These are phyloP conservation scores for Nosema granulosis DNA, from an alignment of 371 early-diverging fungal genomes.

Conservation along the genomic window DNA sequence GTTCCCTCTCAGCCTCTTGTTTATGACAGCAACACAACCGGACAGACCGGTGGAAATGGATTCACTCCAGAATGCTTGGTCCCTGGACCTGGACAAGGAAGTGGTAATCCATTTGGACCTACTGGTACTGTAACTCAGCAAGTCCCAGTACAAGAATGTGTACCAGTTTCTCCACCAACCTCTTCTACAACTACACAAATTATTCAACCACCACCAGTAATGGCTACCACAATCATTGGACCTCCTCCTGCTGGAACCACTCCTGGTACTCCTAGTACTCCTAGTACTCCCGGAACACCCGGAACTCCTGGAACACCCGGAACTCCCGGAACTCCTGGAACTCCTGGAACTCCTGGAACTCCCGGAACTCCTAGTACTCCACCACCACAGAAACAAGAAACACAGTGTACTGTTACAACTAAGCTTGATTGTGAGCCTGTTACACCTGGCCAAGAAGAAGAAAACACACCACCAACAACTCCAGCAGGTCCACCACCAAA, in stretches of 20 bases:
- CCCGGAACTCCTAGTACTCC: neutral
- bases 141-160: neutral
- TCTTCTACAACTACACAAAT: neutral
- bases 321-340: neutral
- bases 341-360: neutral
- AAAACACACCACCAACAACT: neutral
- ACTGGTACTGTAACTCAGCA: neutral
- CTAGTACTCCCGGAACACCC: neutral
- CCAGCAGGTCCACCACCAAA: neutral
- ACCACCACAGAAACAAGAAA: conserved; percentile 5
- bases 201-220: conserved; percentile 1
- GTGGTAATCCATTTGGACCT: neutral
- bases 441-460: neutral
- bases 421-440: conserved; percentile 16
- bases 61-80: neutral
- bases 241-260: neutral
- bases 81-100: neutral
- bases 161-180: conserved; percentile 10
- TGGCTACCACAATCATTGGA: neutral
- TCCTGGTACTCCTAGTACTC: neutral
- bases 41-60: neutral
- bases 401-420: conserved; percentile 5
- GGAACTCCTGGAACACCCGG: neutral
- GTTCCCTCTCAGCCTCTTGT: neutral
- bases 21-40: neutral